Conservation (phyloP, 2,329 filamentous ascomycete species). For the Ascochyta fabae region DNA sequence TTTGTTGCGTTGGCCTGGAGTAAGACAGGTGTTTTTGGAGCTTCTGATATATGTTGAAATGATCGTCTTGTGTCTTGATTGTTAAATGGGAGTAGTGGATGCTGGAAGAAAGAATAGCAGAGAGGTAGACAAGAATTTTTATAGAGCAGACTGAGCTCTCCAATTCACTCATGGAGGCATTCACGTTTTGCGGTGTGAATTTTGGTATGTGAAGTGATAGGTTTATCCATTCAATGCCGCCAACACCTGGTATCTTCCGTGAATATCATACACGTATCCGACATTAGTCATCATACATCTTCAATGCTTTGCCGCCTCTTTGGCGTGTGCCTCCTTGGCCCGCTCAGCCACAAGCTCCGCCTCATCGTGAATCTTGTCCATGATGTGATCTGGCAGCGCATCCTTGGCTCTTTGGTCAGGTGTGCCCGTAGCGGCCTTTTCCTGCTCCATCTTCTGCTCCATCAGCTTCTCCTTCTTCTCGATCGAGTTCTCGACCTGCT, state of each 20-base stretch:
- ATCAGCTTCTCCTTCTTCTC: conserved; percentile 47
- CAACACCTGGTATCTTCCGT: conserved; percentile 1
- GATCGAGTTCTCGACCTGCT: conserved; percentile 57
- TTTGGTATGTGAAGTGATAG: too few species aligned
- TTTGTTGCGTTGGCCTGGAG: too few species aligned
- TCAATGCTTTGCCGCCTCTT: conserved; percentile 13
- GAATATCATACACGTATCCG: conserved; percentile 14
- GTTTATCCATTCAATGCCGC: not conserved
- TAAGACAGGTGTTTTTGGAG: too few species aligned
- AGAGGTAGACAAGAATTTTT: too few species aligned
- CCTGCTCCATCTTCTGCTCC: conserved; percentile 48
- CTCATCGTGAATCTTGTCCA: conserved; percentile 34
- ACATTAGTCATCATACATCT: conserved; percentile 1
- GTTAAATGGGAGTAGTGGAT: too few species aligned
- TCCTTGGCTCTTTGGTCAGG: conserved; percentile 37
- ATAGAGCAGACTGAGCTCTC: too few species aligned
- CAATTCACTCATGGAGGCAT: too few species aligned
- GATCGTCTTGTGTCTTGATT: too few species aligned
- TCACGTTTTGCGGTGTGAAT: too few species aligned
- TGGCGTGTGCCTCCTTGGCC: conserved; percentile 15
- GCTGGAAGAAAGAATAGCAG: too few species aligned
- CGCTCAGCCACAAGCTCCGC: conserved; percentile 32
- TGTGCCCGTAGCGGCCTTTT: conserved; percentile 38
- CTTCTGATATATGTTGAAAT: too few species aligned
- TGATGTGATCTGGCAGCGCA: conserved; percentile 34